A percentile compares a stretch with the other conserved stretches of the same genome.
Evolutionary conservation across 805 yeast species (phyloP).

Genomic region (Candida ficus): DNA sequence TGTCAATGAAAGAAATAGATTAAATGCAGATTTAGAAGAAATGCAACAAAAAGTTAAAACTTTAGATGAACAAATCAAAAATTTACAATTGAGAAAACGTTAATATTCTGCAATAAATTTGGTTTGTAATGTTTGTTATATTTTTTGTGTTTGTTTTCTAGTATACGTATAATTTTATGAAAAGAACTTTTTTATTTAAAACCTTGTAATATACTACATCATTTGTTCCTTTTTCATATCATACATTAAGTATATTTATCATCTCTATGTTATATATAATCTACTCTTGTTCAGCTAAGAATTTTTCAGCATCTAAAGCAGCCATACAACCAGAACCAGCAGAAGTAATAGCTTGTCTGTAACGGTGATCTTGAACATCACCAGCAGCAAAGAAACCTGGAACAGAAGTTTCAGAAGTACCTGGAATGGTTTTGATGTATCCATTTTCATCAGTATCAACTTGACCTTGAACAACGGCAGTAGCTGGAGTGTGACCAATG

Average conservation of each 20-base stretch:
- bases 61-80: constrained; percentile 71
- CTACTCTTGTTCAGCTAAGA: constrained; percentile 54
- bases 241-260: not conserved
- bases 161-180: not conserved
- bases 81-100: constrained; percentile 50
- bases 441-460: constrained; percentile 79
- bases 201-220: too few relatives aligned
- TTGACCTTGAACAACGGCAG: constrained; percentile 71
- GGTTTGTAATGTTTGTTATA: not conserved
- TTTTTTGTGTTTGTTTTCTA: not conserved
- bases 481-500: constrained; percentile 96
- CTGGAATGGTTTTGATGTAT: constrained; percentile 85
- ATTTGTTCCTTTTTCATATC: not conserved
- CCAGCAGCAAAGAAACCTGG: constrained; percentile 97
- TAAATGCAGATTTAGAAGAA: constrained; percentile 90
- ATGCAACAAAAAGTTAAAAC: constrained; percentile 72
- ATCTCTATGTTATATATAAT: not conserved
- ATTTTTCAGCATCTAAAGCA: constrained; percentile 90
- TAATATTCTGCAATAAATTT: too few relatives aligned
- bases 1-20: constrained; percentile 88
- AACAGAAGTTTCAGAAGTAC: constrained; percentile 79
- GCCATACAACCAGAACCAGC: constrained; percentile 99
- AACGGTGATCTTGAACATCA: constrained; percentile 94
- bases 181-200: too few relatives aligned
- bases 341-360: constrained; percentile 98